phyloP scores from a whole-genome alignment of 1,284 basidiomycete genomes.

The Leccinum pseudoinsigne region DNA sequence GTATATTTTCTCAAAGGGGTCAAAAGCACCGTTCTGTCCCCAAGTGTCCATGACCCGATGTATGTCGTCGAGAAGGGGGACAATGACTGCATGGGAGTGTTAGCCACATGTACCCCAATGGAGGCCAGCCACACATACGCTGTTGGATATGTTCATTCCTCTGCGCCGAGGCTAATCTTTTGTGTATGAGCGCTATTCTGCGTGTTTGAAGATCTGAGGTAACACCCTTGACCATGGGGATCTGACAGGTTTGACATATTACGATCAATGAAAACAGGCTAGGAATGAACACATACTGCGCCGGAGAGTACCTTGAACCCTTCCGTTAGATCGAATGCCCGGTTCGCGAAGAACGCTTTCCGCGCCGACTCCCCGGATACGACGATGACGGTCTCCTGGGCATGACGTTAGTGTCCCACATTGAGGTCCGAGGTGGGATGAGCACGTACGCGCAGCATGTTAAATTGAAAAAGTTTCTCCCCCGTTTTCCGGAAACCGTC shows the following conservation, averaged over 20 bases:
- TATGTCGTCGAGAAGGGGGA: conserved; percentile 61
- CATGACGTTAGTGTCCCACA: conserved; percentile 22
- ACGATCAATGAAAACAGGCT: conserved; percentile 7
- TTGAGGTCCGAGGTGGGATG: conserved; percentile 10
- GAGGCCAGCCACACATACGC: conserved; percentile 43
- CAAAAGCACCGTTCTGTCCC: conserved; percentile 58
- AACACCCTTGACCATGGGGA: conserved; percentile 70
- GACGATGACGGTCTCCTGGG: conserved; percentile 64
- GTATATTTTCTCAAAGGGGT: conserved; percentile 70
- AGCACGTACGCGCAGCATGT: conserved; percentile 48
- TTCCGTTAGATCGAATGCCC: conserved; percentile 69
- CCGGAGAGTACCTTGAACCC: conserved; percentile 76
- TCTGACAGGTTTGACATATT: conserved; percentile 39
- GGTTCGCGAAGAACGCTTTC: conserved; percentile 64
- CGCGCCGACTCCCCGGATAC: conserved; percentile 72
- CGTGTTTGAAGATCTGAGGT: conserved; percentile 65
- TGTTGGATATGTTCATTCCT: conserved; percentile 55
- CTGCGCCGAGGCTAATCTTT: conserved; percentile 61
- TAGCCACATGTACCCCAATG: conserved; percentile 11
- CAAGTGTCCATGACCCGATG: conserved; percentile 57
- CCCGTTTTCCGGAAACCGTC: conserved; percentile 67
- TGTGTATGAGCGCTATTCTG: conserved; percentile 64
- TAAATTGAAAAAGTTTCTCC: conserved; percentile 64
- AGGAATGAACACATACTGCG: conserved; percentile 48
- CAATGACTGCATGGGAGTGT: conserved; percentile 48